Evolutionary conservation across 2,329 filamentous ascomycete species (phyloP).

Genomic region (Pseudocercospora fuligena): DNA sequence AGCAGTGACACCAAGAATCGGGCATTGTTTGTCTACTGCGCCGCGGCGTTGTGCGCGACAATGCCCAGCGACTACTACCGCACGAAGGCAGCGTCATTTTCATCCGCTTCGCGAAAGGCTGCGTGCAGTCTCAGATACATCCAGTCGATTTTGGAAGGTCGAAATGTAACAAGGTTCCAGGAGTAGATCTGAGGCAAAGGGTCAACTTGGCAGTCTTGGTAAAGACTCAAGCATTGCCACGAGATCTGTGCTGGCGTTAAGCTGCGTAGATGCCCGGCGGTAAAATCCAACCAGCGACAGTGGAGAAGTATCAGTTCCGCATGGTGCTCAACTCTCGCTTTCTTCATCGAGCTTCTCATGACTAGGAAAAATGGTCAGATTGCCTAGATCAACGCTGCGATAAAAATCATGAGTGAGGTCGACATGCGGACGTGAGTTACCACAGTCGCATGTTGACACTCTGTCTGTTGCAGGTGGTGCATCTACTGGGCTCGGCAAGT

Average conservation of each 20-base stretch:
- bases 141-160: constrained; percentile 12
- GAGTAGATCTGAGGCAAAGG: constrained; percentile 18
- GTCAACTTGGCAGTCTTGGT: constrained; percentile 17
- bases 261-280: neutral
- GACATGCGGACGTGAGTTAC: neutral
- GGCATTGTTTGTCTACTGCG: constrained; percentile 6
- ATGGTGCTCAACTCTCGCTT: too few species aligned
- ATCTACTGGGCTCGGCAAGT: neutral
- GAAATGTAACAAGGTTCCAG: constrained; percentile 14
- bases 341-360: neutral
- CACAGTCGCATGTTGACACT: neutral
- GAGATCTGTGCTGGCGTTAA: neutral
- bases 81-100: constrained; percentile 2
- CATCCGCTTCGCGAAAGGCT: neutral
- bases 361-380: neutral
- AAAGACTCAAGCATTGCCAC: neutral
- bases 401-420: neutral
- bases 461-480: neutral
- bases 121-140: constrained; percentile 18
- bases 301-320: neutral
- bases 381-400: neutral
- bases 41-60: constrained; percentile 11
- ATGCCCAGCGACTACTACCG: constrained; percentile 15
- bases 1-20: constrained; percentile 7
- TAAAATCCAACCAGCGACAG: neutral